These are phyloP conservation scores for Porphyra umbilicalis DNA, from an alignment of 31 red algal species.

Conservation along the genomic window DNA sequence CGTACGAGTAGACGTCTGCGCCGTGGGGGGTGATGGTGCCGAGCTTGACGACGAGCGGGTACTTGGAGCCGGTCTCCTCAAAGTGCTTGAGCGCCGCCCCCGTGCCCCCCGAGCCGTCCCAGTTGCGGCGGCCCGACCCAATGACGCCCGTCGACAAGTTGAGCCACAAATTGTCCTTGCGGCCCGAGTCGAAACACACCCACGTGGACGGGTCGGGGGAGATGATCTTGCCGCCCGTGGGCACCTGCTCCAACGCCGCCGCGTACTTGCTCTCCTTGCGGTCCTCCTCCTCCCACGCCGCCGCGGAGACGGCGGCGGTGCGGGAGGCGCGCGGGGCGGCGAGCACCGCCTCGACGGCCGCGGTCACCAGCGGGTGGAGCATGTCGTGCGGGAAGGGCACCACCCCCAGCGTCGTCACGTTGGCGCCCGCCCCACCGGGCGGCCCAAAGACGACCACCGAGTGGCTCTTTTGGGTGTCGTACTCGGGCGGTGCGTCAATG, in stretches of 20 bases:
- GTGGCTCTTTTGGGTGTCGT: constrained; percentile 21
- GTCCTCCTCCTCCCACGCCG: constrained; percentile 71
- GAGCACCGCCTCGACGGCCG: constrained; percentile 33
- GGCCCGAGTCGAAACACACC: constrained; percentile 69
- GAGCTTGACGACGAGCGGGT: constrained; percentile 88
- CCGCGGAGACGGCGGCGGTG: constrained; percentile 16
- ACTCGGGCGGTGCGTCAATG: constrained; percentile 9
- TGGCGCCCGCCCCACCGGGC: background rate
- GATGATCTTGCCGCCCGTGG: constrained; percentile 40
- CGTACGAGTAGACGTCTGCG: constrained; percentile 93
- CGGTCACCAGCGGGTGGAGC: constrained; percentile 21
- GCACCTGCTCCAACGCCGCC: constrained; percentile 38
- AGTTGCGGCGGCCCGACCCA: constrained; percentile 72
- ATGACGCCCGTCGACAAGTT: constrained; percentile 77
- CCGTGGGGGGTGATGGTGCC: constrained; percentile 87
- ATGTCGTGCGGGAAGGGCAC: constrained; percentile 18
- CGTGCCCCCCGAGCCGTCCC: constrained; percentile 77
- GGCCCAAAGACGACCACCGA: constrained; percentile 9
- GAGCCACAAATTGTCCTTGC: constrained; percentile 87
- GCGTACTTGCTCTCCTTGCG: constrained; percentile 71
- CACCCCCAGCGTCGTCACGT: constrained; percentile 13
- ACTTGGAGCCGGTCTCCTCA: constrained; percentile 58
- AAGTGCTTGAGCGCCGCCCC: constrained; percentile 69
- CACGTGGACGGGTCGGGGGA: constrained; percentile 62
- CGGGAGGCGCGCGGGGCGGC: constrained; percentile 10